phyloP scores from a whole-genome alignment of 1,284 basidiomycete genomes.

The Ceratobasidium theobromae region DNA sequence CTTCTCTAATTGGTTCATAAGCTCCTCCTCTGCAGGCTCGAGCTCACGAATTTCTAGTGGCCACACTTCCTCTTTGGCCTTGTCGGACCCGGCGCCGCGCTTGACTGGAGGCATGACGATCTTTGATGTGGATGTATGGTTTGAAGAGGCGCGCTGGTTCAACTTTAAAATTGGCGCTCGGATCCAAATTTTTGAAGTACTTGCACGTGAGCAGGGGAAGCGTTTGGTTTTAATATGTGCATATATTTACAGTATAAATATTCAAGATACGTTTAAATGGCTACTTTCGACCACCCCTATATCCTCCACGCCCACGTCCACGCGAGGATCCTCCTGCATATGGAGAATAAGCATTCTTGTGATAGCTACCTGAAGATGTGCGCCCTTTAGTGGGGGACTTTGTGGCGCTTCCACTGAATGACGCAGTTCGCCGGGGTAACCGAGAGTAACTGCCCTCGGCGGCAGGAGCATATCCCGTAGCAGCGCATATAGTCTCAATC shows the following conservation, averaged over 20 bases:
- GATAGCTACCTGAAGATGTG: conserved; percentile 12
- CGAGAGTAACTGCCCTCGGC: conserved; percentile 1
- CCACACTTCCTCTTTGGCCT: neutral
- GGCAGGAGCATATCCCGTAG: conserved; percentile 5
- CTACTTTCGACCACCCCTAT: conserved; percentile 12
- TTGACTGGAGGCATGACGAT: too few relatives aligned
- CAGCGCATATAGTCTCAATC: conserved; percentile 8
- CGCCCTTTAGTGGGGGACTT: conserved; percentile 10
- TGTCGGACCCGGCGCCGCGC: conserved; percentile 9
- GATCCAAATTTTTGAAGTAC: conserved; percentile 26
- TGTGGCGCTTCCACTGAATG: neutral
- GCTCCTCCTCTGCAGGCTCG: conserved; percentile 21
- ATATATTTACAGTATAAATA: neutral
- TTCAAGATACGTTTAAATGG: neutral
- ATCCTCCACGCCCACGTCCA: conserved; percentile 15
- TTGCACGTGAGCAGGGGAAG: neutral
- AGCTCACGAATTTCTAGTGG: conserved; percentile 15
- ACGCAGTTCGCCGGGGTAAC: neutral
- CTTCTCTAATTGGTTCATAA: conserved; percentile 18
- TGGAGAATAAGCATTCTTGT: conserved; percentile 4
- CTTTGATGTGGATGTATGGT: too few relatives aligned
- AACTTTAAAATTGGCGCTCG: too few relatives aligned
- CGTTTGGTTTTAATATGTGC: neutral
- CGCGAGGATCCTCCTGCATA: neutral
- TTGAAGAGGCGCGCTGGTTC: too few relatives aligned